Evolutionary conservation across 805 yeast species (phyloP).

Genomic region (Alloascoidea africana): DNA sequence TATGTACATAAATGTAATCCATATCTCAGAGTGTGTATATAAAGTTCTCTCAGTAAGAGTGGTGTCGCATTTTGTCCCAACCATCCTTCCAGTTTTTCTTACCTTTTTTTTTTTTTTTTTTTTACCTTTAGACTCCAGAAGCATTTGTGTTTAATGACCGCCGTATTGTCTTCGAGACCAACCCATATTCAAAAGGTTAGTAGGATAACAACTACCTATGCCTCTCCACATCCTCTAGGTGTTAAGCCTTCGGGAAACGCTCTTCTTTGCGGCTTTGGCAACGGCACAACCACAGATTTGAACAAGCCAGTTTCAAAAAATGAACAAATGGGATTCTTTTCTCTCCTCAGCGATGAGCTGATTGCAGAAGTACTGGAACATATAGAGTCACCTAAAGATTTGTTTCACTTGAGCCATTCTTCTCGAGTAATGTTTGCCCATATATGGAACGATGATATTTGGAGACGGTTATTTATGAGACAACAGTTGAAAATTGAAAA

Average conservation of each 20-base stretch:
- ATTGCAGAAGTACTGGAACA: conserved; percentile 35
- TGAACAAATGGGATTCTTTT: conserved; percentile 34
- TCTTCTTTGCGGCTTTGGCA: conserved; percentile 15
- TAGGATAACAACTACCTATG: background rate
- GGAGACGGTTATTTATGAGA: conserved; percentile 48
- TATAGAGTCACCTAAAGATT: conserved; percentile 29
- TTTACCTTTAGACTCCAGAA: too few species aligned
- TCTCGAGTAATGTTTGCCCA: conserved; percentile 63
- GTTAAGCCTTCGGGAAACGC: conserved; percentile 67
- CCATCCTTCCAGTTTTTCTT: too few species aligned
- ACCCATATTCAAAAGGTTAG: background rate
- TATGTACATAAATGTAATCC: too few species aligned
- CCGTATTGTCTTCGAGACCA: background rate
- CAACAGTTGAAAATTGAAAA: conserved; percentile 10
- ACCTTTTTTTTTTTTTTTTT: too few species aligned
- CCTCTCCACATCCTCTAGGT: conserved; percentile 44
- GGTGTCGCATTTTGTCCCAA: too few species aligned
- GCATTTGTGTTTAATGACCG: too few species aligned
- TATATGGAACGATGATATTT: conserved; percentile 60
- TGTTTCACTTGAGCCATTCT: conserved; percentile 36
- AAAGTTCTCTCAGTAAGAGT: too few species aligned
- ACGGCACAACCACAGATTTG: background rate
- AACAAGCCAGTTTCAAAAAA: background rate
- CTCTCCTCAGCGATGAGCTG: conserved; percentile 45
- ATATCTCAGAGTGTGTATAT: too few species aligned